Conservation (phyloP, 257 asterid genomes). For the Henckelia pumila region DNA sequence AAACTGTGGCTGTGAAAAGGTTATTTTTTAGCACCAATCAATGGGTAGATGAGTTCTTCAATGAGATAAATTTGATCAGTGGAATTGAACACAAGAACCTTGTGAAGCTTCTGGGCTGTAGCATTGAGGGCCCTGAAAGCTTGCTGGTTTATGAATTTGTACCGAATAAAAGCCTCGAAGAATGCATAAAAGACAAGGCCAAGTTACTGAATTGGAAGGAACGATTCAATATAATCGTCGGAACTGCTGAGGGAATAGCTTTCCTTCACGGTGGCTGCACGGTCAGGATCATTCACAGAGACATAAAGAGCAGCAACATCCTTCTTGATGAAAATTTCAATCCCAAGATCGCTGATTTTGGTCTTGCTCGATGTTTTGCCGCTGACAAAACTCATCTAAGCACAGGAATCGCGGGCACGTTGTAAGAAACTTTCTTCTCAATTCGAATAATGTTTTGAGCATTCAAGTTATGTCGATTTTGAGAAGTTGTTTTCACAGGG, state of each 20-base stretch:
- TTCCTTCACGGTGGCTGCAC: constrained; percentile 67
- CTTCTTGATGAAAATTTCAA: constrained; percentile 71
- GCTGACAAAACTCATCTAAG: constrained; percentile 85
- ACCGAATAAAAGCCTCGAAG: constrained; percentile 75
- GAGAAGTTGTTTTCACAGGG: constrained; percentile 41
- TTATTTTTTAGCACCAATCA: constrained; percentile 77
- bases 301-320: constrained; percentile 83
- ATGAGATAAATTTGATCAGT: constrained; percentile 74
- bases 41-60: constrained; percentile 96
- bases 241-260: constrained; percentile 84
- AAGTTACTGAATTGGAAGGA: constrained; percentile 70
- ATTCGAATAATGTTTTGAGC: background rate
- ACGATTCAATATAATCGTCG: constrained; percentile 59
- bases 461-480: background rate
- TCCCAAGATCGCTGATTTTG: constrained; percentile 87
- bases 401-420: constrained; percentile 95
- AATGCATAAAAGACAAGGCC: constrained; percentile 43
- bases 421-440: constrained; percentile 44
- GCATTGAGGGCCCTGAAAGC: constrained; percentile 96
- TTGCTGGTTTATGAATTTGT: constrained; percentile 76
- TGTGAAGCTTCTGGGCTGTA: constrained; percentile 91
- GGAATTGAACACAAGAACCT: constrained; percentile 90
- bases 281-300: constrained; percentile 73
- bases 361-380: constrained; percentile 80
- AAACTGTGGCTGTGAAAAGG: constrained; percentile 77